Evolutionary conservation across 1,139 yeast species (phyloP).

Genomic region (Maudiozyma humilis): DNA sequence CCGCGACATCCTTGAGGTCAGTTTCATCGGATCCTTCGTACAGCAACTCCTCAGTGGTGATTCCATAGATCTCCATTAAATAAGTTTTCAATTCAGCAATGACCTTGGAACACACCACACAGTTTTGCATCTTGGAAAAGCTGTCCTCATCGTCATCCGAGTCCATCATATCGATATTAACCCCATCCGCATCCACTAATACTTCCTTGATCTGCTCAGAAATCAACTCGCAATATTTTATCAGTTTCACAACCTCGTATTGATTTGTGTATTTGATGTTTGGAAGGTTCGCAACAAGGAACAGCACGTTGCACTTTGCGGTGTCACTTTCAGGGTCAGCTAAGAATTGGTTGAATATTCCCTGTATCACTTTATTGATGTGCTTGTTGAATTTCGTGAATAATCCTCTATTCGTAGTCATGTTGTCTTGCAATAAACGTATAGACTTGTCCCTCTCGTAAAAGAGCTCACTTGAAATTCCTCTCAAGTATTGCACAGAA

Average conservation of each 20-base stretch:
- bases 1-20: slow-evolving; percentile 12
- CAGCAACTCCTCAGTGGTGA: slow-evolving; percentile 12
- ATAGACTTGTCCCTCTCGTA: slow-evolving; percentile 23
- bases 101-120: neutral
- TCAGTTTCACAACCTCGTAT: slow-evolving; percentile 16
- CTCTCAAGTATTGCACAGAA: slow-evolving; percentile 42
- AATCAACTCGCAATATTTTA: slow-evolving; percentile 18
- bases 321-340: neutral
- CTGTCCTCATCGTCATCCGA: neutral
- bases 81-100: slow-evolving; percentile 11
- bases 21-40: slow-evolving; percentile 11
- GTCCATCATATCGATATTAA: neutral
- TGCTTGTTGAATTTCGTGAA: slow-evolving; percentile 15
- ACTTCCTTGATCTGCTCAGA: slow-evolving; percentile 23
- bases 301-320: slow-evolving; percentile 6
- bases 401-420: slow-evolving; percentile 16
- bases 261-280: slow-evolving; percentile 17
- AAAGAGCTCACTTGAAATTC: slow-evolving; percentile 10
- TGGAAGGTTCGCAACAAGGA: slow-evolving; percentile 20
- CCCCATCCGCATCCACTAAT: slow-evolving; percentile 14
- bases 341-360: slow-evolving; percentile 9
- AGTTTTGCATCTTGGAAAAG: neutral
- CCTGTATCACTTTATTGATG: slow-evolving; percentile 14
- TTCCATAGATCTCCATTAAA: slow-evolving; percentile 13
- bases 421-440: slow-evolving; percentile 12